These are phyloP conservation scores for Apophysomyces variabilis DNA, from an alignment of 371 early-diverging fungal species.

Conservation along the genomic window DNA sequence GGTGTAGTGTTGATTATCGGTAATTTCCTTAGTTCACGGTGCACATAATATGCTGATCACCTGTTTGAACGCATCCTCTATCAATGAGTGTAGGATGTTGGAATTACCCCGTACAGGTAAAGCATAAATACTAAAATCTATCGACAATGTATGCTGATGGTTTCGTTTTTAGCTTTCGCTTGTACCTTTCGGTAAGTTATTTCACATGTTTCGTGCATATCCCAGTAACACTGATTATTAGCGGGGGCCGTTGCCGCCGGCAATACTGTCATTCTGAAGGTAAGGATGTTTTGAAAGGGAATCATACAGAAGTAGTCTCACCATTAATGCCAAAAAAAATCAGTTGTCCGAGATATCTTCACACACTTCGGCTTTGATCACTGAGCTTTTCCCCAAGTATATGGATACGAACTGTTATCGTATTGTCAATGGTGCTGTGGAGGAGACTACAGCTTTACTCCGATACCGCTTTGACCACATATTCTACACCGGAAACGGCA, in stretches of 20 bases:
- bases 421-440: slow-evolving; percentile 81
- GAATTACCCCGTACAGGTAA: slow-evolving; percentile 55
- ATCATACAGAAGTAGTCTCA: not conserved
- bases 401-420: slow-evolving; percentile 70
- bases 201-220: not conserved
- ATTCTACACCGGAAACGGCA: slow-evolving; percentile 86
- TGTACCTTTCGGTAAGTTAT: slow-evolving; percentile 29
- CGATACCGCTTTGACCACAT: slow-evolving; percentile 79
- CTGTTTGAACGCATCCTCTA: not conserved
- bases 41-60: not conserved
- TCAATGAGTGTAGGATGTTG: slow-evolving; percentile 34
- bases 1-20: slow-evolving; percentile 73
- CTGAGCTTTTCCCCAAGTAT: slow-evolving; percentile 70
- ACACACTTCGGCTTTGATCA: slow-evolving; percentile 70
- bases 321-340: not conserved
- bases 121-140: not conserved
- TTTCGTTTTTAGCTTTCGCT: slow-evolving; percentile 21
- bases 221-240: slow-evolving; percentile 25
- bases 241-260: slow-evolving; percentile 92
- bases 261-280: slow-evolving; percentile 78
- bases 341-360: slow-evolving; percentile 79
- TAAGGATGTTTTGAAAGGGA: slow-evolving; percentile 3
- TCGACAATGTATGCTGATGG: not conserved
- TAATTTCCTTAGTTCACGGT: slow-evolving; percentile 9
- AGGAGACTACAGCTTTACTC: slow-evolving; percentile 79